phyloP scores from a whole-genome alignment of 2,329 filamentous ascomycete genomes.

The Ophiostoma ulmi region DNA sequence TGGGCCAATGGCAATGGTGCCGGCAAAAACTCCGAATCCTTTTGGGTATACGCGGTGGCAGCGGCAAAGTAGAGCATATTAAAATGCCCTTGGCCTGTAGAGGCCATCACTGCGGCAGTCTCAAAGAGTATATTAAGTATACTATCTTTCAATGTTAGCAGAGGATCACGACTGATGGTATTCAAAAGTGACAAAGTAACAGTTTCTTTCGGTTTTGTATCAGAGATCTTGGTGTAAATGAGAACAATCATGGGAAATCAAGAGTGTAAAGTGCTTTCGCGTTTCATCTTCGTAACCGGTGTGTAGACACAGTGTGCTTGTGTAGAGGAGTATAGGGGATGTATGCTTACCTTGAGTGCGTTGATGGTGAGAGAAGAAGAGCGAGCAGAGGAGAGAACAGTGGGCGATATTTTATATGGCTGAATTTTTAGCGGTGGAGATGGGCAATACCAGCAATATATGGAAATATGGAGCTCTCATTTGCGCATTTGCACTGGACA shows the following conservation, averaged over 20 bases:
- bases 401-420: conserved; percentile 5
- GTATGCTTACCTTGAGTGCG: conserved; percentile 14
- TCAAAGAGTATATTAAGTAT: not conserved
- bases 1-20: conserved; percentile 59
- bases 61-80: conserved; percentile 77
- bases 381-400: not conserved
- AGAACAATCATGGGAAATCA: conserved; percentile 48
- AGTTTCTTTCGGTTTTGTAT: conserved; percentile 31
- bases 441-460: conserved; percentile 9
- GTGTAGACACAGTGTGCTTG: not conserved
- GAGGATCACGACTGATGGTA: not conserved
- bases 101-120: not conserved
- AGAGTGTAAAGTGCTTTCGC: conserved; percentile 39
- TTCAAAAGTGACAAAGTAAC: not conserved
- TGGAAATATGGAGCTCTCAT: not conserved
- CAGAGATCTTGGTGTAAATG: conserved; percentile 68
- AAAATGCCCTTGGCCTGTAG: conserved; percentile 56
- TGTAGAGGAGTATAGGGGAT: conserved; percentile 28
- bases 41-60: conserved; percentile 65
- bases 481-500: not conserved
- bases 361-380: not conserved
- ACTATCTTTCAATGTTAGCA: not conserved
- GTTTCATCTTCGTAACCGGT: conserved; percentile 16
- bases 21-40: conserved; percentile 58
- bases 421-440: conserved; percentile 9